Evolutionary conservation across 495 filamentous ascomycete genomes (phyloP).

Genomic region (Neurospora sp.): DNA sequence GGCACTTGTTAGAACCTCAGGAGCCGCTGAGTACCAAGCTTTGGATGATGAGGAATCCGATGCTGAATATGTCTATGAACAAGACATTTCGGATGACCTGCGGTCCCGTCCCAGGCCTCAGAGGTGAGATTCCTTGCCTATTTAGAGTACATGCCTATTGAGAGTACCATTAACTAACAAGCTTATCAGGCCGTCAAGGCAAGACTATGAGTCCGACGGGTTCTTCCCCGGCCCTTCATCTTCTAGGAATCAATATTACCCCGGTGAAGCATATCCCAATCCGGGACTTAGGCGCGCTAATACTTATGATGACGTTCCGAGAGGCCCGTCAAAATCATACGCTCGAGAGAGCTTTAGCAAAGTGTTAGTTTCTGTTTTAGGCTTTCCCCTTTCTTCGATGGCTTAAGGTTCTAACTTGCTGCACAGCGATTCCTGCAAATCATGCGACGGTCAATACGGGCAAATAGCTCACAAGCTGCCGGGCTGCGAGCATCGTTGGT

Average conservation of each 20-base stretch:
- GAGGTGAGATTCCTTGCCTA: conserved; percentile 18
- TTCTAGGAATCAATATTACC: background rate
- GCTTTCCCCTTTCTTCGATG: background rate
- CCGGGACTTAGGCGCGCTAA: background rate
- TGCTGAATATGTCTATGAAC: conserved; percentile 14
- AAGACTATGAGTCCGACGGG: conserved; percentile 30
- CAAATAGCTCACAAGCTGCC: conserved; percentile 6
- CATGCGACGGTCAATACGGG: background rate
- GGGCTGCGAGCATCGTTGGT: conserved; percentile 66
- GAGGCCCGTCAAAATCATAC: background rate
- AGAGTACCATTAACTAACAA: conserved; percentile 9
- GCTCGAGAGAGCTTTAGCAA: background rate
- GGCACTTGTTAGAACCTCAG: background rate
- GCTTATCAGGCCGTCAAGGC: conserved; percentile 16
- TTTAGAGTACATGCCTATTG: background rate
- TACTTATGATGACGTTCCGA: background rate
- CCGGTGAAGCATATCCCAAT: background rate
- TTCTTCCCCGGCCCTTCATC: conserved; percentile 13
- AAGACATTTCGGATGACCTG: conserved; percentile 21
- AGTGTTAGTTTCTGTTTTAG: background rate
- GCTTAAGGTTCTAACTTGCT: background rate
- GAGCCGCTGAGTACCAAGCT: background rate
- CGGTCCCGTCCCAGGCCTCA: conserved; percentile 24
- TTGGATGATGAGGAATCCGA: conserved; percentile 11
- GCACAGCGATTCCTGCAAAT: background rate